These are phyloP conservation scores for Linnemannia zychae DNA, from an alignment of 192 early-diverging fungal species.

Conservation along the genomic window DNA sequence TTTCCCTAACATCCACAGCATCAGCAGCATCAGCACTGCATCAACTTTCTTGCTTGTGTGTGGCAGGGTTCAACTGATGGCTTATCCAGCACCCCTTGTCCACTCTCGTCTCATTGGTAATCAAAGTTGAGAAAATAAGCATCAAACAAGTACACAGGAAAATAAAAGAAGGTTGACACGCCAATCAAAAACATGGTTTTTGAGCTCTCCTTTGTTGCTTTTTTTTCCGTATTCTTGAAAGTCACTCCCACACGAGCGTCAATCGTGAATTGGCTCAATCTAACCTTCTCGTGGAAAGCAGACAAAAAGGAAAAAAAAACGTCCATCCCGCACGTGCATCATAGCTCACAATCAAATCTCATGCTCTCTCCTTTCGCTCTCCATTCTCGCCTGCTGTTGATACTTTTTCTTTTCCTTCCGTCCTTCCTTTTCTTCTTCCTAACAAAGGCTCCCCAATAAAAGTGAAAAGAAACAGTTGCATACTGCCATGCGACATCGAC, in stretches of 20 bases:
- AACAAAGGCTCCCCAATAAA: too few species aligned
- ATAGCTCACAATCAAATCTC: background rate
- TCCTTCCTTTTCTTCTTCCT: too few species aligned
- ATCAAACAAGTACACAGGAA: background rate
- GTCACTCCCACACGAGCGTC: conserved; percentile 1
- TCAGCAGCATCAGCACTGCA: too few species aligned
- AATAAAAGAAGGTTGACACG: conserved; percentile 1
- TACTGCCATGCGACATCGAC: too few species aligned
- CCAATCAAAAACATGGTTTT: background rate
- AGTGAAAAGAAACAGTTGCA: too few species aligned
- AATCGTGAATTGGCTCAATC: background rate
- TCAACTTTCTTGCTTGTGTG: background rate
- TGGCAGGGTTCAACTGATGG: background rate
- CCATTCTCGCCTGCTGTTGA: too few species aligned
- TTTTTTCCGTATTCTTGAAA: too few species aligned
- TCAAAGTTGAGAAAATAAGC: background rate
- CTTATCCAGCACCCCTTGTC: background rate
- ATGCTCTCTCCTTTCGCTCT: background rate
- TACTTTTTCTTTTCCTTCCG: too few species aligned
- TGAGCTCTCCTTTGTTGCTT: background rate
- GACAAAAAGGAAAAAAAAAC: background rate
- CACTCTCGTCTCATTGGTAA: background rate
- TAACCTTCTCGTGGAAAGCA: background rate
- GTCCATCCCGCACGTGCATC: background rate
- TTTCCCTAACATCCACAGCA: too few species aligned